Conservation (phyloP, 306 rosid genomes). For the Lablab purpureus region DNA sequence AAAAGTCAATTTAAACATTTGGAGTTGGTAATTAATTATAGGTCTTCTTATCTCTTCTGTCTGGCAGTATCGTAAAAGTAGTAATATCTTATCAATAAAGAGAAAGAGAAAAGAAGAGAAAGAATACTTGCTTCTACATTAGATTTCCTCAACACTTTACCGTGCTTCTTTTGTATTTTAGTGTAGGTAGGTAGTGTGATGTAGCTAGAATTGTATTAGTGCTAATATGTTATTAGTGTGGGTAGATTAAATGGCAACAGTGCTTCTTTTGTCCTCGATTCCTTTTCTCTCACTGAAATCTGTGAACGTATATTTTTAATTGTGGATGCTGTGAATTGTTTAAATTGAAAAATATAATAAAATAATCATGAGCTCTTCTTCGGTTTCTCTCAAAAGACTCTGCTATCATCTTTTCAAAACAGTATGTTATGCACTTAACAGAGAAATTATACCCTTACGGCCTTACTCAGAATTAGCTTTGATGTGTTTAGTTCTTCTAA, state of each 20-base stretch:
- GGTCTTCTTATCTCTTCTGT: constrained; percentile 33
- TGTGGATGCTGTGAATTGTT: background rate
- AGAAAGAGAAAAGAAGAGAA: constrained; percentile 29
- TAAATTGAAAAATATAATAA: background rate
- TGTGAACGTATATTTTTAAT: background rate
- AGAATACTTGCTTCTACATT: constrained; percentile 39
- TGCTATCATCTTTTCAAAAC: background rate
- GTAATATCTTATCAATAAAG: constrained; percentile 46
- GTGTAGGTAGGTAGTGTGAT: constrained; percentile 5
- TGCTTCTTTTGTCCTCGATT: background rate
- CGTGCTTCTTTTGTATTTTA: constrained; percentile 38
- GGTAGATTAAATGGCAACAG: background rate
- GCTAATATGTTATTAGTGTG: background rate
- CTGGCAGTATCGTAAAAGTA: constrained; percentile 38
- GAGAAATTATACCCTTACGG: background rate
- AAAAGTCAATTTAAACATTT: constrained; percentile 51
- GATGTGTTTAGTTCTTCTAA: background rate
- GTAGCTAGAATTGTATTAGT: background rate
- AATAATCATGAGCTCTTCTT: background rate
- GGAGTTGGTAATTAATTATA: constrained; percentile 46
- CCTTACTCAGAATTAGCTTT: constrained; percentile 1
- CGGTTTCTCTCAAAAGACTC: background rate
- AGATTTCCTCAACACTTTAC: constrained; percentile 38
- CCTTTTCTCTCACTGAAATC: background rate
- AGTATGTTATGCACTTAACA: background rate